phyloP scores from a whole-genome alignment of 2,329 filamentous ascomycete genomes.

The Shiraia bambusicola region DNA sequence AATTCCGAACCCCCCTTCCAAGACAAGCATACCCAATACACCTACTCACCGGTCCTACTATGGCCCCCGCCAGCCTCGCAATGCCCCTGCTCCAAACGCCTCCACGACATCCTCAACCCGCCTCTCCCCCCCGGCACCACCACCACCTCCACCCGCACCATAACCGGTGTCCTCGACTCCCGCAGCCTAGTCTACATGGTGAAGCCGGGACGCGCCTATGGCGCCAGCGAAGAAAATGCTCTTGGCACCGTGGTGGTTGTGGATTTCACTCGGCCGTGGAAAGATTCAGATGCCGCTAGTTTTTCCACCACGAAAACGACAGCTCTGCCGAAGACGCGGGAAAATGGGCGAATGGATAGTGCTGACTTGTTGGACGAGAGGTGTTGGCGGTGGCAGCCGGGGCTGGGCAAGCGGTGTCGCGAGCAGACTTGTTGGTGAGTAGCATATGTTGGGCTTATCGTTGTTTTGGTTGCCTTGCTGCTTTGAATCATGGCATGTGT shows the following conservation, averaged over 20 bases:
- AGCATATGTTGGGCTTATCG: slow-evolving; percentile 7
- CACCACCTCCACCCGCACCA: slow-evolving; percentile 10
- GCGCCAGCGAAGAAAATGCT: slow-evolving; percentile 16
- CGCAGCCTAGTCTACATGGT: slow-evolving; percentile 40
- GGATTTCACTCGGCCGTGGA: slow-evolving; percentile 28
- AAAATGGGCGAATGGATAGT: neutral
- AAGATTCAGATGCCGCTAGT: neutral
- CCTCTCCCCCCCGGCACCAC: slow-evolving; percentile 8
- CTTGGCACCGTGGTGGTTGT: slow-evolving; percentile 37
- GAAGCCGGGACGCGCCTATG: slow-evolving; percentile 23
- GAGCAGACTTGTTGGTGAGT: slow-evolving; percentile 3
- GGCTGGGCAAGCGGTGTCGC: neutral
- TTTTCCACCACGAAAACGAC: too few species aligned
- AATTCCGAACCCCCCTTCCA: slow-evolving; percentile 2
- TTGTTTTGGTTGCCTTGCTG: neutral
- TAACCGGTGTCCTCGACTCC: slow-evolving; percentile 36
- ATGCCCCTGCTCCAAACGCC: slow-evolving; percentile 30
- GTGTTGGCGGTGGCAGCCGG: neutral
- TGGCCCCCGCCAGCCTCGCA: slow-evolving; percentile 36
- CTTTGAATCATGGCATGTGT: neutral
- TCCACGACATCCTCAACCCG: slow-evolving; percentile 40
- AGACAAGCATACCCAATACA: slow-evolving; percentile 23
- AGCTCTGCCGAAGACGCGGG: too few species aligned
- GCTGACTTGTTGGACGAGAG: neutral
- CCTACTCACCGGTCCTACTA: slow-evolving; percentile 33